Conservation (phyloP, 2,329 filamentous ascomycete genomes). For the Aspergillus sp. region DNA sequence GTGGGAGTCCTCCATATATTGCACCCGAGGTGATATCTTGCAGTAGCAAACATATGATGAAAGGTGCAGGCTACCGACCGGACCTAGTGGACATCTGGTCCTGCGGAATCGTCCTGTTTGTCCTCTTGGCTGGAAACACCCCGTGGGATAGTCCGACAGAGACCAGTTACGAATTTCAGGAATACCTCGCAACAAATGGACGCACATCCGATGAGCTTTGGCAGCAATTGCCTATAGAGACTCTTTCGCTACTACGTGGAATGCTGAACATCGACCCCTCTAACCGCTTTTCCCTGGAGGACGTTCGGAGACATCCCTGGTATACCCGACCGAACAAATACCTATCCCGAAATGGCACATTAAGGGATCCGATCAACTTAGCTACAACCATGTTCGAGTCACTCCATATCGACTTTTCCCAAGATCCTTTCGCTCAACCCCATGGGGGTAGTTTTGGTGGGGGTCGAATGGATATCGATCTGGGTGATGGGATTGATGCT, state of each 20-base stretch:
- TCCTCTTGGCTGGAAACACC: constrained; percentile 91
- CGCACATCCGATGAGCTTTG: constrained; percentile 83
- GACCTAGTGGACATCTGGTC: constrained; percentile 95
- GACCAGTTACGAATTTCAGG: constrained; percentile 85
- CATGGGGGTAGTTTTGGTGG: constrained; percentile 40
- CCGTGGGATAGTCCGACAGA: constrained; percentile 93
- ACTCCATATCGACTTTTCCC: constrained; percentile 82
- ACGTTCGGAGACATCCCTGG: constrained; percentile 91
- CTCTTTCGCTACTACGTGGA: constrained; percentile 80
- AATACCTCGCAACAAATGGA: constrained; percentile 80
- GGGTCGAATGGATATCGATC: constrained; percentile 72
- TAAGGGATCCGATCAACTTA: constrained; percentile 76
- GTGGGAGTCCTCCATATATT: constrained; percentile 95
- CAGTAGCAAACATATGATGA: constrained; percentile 52
- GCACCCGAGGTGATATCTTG: constrained; percentile 80
- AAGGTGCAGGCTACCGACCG: constrained; percentile 56
- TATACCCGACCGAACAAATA: constrained; percentile 81
- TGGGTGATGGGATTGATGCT: constrained; percentile 41
- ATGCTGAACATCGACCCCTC: constrained; percentile 83
- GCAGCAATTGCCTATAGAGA: constrained; percentile 72
- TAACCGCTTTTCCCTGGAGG: constrained; percentile 79
- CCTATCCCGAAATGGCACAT: constrained; percentile 70
- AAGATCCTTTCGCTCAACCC: constrained; percentile 59
- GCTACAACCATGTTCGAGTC: constrained; percentile 95
- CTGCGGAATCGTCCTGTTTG: constrained; percentile 96